Base-by-base conservation (phyloP, 1,284 basidiomycete species). In the Thelephora terrestris region DNA sequence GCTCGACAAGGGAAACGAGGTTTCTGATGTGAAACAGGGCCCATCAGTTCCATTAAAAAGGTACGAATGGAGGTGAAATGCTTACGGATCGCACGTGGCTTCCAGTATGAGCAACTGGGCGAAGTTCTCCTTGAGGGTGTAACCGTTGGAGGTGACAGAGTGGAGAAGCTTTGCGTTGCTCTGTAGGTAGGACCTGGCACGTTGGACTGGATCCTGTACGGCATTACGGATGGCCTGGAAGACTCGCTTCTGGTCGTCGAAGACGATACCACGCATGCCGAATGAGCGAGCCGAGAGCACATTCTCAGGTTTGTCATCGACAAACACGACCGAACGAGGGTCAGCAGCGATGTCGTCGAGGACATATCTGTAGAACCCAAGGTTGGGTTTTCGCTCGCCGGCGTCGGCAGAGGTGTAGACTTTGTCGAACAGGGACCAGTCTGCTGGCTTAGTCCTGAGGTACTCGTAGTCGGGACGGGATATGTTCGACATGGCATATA, bases 301-400 rank as follows among this genome's bases (percentile, higher is more conserved):
- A 50, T 79, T 80, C 53, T 79, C 78, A n/a, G 68, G 61, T 52
- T 75, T 75, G 64, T 79, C 78, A 50, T 80, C 78, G 17, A 81
- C 69, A 53, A 79, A 79, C 17, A 78, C 67, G 3, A 70, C 67
- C 4, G 59, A 59, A 1, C 55, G 52, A 3, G 76, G 72, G 48
- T 77, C 70, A 18, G 68, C 54, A 16, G 65, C 64, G 9, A 69
- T 69, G 35, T 67, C 57, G 18, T 60, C 57, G 21, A 80, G 56
- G 17, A 79, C 76, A 48, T 71, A 65, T 48, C 64, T 65, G 59
- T 71, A 79, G 55, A 76, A 78, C 1, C 72, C 71, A 25, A 78
- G 70, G 53, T 76, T 70, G 14, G 75, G 75, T 55, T 78, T 78
- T 43, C 75, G 69, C 57, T 74, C 72, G n/a, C 73, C 71, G 16